Base-by-base conservation (phyloP, 2,329 filamentous ascomycete genomes). In the Apiospora rasikravindrae region DNA sequence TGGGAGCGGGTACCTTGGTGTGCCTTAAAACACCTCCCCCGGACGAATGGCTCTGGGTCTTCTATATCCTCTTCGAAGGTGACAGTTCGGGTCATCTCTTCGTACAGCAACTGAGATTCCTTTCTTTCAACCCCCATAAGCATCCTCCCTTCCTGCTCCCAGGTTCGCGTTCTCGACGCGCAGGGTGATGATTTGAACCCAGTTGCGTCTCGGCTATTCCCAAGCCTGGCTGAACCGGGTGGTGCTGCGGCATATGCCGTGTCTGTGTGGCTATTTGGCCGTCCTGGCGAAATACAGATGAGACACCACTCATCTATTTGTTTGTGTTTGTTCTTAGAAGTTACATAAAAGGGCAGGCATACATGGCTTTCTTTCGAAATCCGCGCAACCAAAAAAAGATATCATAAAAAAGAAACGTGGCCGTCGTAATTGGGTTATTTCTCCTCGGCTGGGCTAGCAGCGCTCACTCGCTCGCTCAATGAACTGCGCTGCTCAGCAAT, bases 351-450 rank as follows among this genome's bases (percentile, higher is more conserved):
- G 10, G 29, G 51, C 29, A 37, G 19, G 53, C 53, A 37, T 61
- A 16, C 19, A n/a, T n/a, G 33, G 33, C 33, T 37, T 37, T 24
- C 2, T 24, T n/a, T 22, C 4, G 53, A 61, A 61, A 19, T 33
- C 22, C 19, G 40, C 40, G 33, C 57, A 40, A 13, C 29, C 22
- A 64, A 64, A 40, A 37, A 57, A 29, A 40, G 16, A 64, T n/a
- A n/a, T 40, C 29, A 61, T 61, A 11, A 61, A 64, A 22, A 37
- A 37, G 8, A 37, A 40, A 64, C 57, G 57, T 64, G 19, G 57
- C 57, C 33, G 57, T 64, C 57, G 57, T 64, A n/a, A 40, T 40
- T 40, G 57, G 57, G 40, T n/a, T n/a, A 40, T 64, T 64, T 64
- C 11, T 40, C 57, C 57, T 24, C 19, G 19, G 57, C 57, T 64